Base-by-base conservation (phyloP, 495 filamentous ascomycete genomes). In the Aspergillus haitiensis region DNA sequence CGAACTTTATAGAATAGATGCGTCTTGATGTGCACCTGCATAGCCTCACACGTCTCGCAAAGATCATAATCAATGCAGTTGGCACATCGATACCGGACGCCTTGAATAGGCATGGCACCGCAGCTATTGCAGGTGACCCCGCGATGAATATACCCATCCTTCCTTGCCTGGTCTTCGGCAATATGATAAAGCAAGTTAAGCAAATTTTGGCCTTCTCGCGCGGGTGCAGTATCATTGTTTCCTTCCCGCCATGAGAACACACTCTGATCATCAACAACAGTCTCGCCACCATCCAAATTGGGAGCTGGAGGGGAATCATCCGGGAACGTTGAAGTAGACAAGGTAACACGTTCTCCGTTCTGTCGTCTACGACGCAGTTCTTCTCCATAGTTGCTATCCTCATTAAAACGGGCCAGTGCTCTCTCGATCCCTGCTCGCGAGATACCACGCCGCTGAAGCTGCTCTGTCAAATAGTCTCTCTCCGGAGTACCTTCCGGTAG, bases 1-100 rank as follows among this genome's bases (percentile, higher is more conserved):
- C 84, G 82, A 56, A 93, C 87, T 72, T 98, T 98, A 79, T 93
- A 96, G 78, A 98, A 97, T 45, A 98, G 78, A 75, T 98, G 94
- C 0, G 92, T 96, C 73, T 93, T 96, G 60, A 82, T 85, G 69
- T 99, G 95, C 0, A 91, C 78, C 53, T 89, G 85, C 70, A 90
- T 85, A 5, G 89, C 85, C 73, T 97, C 93, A 69, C 93, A 97
- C 8, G 84, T 86, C 71, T 95, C 90, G 73, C 90, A 97, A 15
- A 93, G 84, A 70, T 97, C 93, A 60, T 89, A 97, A 68, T 97
- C 93, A 59, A 86, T 82, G 67, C 93, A 97, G 74, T 97, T 97
- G 55, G 89, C 85, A 70, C 93, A 97, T 58, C 91, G 85, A 72
- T 96, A 96, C 67, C 93, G 82, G 58, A 94, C 91, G 1, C 94